Evolutionary conservation across 2,329 filamentous ascomycete genomes (phyloP).

Genomic region (Venturia carpophila): DNA sequence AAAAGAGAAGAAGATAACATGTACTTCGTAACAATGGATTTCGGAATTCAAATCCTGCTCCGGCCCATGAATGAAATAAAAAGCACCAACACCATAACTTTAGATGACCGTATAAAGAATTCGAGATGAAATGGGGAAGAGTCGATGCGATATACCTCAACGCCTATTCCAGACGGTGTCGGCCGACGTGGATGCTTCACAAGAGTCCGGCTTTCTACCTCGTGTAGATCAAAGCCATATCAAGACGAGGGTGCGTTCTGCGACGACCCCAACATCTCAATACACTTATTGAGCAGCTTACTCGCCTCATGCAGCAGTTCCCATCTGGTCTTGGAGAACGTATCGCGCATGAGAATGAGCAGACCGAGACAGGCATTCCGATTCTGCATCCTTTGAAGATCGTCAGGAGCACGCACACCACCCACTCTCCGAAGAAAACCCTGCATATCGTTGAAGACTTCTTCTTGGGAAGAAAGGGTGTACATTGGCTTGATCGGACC

Average conservation of each 20-base stretch:
- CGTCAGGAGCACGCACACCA: slow-evolving; percentile 64
- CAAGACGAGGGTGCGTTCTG: slow-evolving; percentile 10
- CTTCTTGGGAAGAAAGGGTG: slow-evolving; percentile 51
- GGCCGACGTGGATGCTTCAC: not conserved
- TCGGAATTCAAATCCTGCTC: not conserved
- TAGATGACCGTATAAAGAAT: no score
- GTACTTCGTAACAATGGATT: not conserved
- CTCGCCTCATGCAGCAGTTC: slow-evolving; percentile 85
- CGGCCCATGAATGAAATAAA: not conserved
- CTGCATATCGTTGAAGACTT: slow-evolving; percentile 70
- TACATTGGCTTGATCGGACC: slow-evolving; percentile 55
- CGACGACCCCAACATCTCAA: slow-evolving; percentile 45
- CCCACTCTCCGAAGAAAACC: slow-evolving; percentile 67
- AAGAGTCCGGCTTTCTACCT: not conserved
- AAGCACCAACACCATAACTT: not conserved
- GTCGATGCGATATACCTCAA: not conserved
- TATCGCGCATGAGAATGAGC: slow-evolving; percentile 71
- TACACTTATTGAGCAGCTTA: slow-evolving; percentile 71
- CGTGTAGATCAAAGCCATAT: not conserved
- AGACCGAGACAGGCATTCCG: slow-evolving; percentile 78
- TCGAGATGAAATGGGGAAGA: not conserved
- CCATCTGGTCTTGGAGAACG: slow-evolving; percentile 79
- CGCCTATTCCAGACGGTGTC: no score
- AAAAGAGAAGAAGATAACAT: not conserved
- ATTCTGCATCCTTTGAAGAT: slow-evolving; percentile 63